Conservation (phyloP, 2,329 filamentous ascomycete genomes). For the Xylaria sp. region DNA sequence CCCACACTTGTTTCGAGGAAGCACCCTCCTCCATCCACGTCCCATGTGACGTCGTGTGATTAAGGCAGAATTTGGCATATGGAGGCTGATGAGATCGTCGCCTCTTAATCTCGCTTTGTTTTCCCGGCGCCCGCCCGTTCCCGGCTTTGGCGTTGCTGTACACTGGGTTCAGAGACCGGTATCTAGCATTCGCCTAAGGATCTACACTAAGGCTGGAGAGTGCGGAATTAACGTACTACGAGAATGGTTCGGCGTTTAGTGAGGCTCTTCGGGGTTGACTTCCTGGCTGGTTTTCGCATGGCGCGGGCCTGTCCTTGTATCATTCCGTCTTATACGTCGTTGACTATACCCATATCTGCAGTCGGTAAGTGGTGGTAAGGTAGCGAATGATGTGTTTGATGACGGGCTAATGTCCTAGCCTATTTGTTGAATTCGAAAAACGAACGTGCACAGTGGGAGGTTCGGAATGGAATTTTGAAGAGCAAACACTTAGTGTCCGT, state of each 20-base stretch:
- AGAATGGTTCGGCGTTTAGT: neutral
- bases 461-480: no score
- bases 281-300: neutral
- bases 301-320: no score
- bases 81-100: conserved; percentile 21
- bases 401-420: no score
- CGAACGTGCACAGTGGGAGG: no score
- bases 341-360: no score
- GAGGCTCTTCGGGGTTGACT: neutral
- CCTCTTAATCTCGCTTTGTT: conserved; percentile 13
- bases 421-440: no score
- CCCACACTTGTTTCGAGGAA: neutral
- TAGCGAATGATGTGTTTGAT: no score
- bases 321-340: no score
- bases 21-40: neutral
- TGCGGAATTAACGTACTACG: neutral
- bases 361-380: no score
- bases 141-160: neutral
- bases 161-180: neutral
- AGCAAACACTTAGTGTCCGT: no score
- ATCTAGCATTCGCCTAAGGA: neutral
- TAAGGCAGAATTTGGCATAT: neutral
- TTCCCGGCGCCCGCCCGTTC: neutral
- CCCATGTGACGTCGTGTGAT: neutral
- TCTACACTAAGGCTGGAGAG: neutral